phyloP scores from a whole-genome alignment of 23 red algal species.

The Porphyridium purpureum region DNA sequence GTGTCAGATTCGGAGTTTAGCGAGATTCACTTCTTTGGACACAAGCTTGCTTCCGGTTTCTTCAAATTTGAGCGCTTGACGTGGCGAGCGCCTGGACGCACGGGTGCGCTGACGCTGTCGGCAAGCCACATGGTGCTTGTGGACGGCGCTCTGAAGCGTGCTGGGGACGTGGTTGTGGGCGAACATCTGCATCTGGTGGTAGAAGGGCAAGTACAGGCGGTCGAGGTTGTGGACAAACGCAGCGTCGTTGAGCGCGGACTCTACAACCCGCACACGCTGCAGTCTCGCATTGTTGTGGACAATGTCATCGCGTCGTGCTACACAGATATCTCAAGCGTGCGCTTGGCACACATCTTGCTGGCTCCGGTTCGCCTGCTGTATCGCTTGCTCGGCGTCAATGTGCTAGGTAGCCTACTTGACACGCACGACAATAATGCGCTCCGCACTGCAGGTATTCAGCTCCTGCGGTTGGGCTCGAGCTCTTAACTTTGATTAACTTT shows the following conservation, averaged over 20 bases:
- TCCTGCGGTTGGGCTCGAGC: too few relatives aligned
- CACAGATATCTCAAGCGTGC: too few relatives aligned
- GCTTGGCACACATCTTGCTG: too few relatives aligned
- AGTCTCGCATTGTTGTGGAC: background rate
- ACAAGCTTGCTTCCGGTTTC: background rate
- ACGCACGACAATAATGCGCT: too few relatives aligned
- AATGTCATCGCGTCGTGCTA: background rate
- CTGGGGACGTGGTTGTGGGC: background rate
- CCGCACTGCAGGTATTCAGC: too few relatives aligned
- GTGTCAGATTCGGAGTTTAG: background rate
- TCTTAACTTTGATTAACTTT: too few relatives aligned
- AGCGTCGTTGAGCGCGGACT: background rate
- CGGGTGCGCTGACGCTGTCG: background rate
- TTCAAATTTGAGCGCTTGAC: background rate
- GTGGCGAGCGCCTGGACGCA: background rate
- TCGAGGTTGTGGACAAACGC: background rate
- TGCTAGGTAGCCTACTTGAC: too few relatives aligned
- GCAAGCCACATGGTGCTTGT: background rate
- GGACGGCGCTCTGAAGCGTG: background rate
- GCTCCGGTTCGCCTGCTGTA: too few relatives aligned
- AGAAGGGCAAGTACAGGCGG: conserved; percentile 1
- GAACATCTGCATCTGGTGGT: conserved; percentile 3
- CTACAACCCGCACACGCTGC: background rate
- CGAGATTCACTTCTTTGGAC: background rate
- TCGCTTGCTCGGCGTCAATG: too few relatives aligned